These are phyloP conservation scores for Penicillium simplicissimum DNA, from an alignment of 495 filamentous ascomycete genomes.

Conservation along the genomic window DNA sequence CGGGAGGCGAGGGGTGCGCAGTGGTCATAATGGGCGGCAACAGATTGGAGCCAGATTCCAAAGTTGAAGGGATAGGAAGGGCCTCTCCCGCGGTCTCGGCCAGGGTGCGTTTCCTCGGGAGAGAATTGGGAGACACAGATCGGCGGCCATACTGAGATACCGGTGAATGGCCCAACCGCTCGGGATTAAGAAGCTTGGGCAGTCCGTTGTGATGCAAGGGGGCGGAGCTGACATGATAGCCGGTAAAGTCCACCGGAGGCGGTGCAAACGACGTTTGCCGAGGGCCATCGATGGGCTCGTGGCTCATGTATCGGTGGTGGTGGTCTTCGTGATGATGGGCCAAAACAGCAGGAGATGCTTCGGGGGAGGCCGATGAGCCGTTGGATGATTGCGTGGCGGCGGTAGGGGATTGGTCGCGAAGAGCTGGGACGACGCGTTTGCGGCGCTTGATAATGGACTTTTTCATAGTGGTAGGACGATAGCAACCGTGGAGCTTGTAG, in stretches of 20 bases:
- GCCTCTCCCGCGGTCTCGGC: constrained; percentile 38
- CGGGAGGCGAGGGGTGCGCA: constrained; percentile 42
- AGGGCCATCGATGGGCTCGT: constrained; percentile 38
- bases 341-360: constrained; percentile 45
- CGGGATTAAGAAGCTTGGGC: constrained; percentile 45
- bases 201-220: constrained; percentile 43
- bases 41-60: constrained; percentile 46
- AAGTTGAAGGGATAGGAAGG: constrained; percentile 29
- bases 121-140: constrained; percentile 42
- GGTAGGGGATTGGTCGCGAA: constrained; percentile 55
- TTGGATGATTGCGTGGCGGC: constrained; percentile 46
- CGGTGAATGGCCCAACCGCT: constrained; percentile 36
- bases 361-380: constrained; percentile 47
- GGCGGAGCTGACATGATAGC: constrained; percentile 40
- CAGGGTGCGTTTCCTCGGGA: constrained; percentile 48
- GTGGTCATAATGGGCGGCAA: constrained; percentile 49
- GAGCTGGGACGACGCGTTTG: constrained; percentile 89
- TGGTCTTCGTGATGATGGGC: constrained; percentile 52
- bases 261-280: constrained; percentile 40
- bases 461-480: constrained; percentile 94
- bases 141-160: constrained; percentile 41
- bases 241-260: constrained; percentile 55
- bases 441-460: constrained; percentile 94
- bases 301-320: constrained; percentile 38
- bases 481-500: constrained; percentile 92